These are phyloP conservation scores for Eutrema heterophyllum DNA, from an alignment of 345 rosid species.

Conservation along the genomic window DNA sequence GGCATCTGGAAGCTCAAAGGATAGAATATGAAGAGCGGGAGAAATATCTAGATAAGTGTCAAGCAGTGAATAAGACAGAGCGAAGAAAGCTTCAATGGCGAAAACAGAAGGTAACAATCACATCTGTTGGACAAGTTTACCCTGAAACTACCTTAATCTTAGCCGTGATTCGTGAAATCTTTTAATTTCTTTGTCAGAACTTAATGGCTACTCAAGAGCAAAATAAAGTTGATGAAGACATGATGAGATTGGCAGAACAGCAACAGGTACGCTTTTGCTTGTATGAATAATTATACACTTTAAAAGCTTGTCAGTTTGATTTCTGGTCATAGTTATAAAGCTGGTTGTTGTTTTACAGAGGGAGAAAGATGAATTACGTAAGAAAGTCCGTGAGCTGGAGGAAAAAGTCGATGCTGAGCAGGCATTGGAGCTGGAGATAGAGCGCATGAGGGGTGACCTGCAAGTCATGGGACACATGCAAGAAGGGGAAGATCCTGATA, in stretches of 20 bases:
- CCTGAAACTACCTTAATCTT: not conserved
- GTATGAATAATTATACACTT: not conserved
- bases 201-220: slow-evolving; percentile 71
- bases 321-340: not conserved
- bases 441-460: slow-evolving; percentile 56
- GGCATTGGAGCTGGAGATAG: slow-evolving; percentile 69
- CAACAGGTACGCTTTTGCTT: slow-evolving; percentile 47
- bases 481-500: slow-evolving; percentile 44
- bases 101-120: slow-evolving; percentile 46
- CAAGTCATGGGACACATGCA: slow-evolving; percentile 66
- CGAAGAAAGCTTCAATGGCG: slow-evolving; percentile 42
- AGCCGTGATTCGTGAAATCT: not conserved
- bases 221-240: slow-evolving; percentile 48
- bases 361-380: slow-evolving; percentile 53
- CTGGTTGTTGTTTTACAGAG: slow-evolving; percentile 38
- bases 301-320: not conserved
- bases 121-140: not conserved
- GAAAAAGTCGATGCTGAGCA: slow-evolving; percentile 59
- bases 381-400: slow-evolving; percentile 47
- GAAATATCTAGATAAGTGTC: slow-evolving; percentile 44
- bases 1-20: slow-evolving; percentile 37
- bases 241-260: slow-evolving; percentile 53
- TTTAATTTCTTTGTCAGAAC: slow-evolving; percentile 38
- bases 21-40: slow-evolving; percentile 39
- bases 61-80: slow-evolving; percentile 48